A percentile compares a stretch with the other conserved stretches of the same genome.
Conservation (phyloP, 2,329 filamentous ascomycete genomes). For the Purpureocillium takamizusanense region DNA sequence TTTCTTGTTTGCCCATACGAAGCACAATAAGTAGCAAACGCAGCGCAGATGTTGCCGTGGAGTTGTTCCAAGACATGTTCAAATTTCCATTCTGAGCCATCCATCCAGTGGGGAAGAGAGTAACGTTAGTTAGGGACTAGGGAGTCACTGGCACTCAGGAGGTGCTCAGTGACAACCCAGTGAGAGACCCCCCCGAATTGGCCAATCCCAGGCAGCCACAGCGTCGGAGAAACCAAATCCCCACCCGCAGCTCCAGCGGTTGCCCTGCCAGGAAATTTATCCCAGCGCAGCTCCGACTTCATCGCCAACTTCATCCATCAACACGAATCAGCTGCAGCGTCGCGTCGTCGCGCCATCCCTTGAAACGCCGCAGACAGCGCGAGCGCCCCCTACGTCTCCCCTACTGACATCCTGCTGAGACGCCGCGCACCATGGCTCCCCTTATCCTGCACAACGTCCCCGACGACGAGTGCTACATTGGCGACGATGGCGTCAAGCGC, state of each 20-base stretch:
- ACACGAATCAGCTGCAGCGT: background rate
- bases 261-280: constrained; percentile 6
- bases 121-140: no score
- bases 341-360: background rate
- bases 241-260: background rate
- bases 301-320: background rate
- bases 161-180: no score
- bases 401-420: background rate
- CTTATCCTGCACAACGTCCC: constrained; percentile 61
- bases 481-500: constrained; percentile 55
- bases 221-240: constrained; percentile 2
- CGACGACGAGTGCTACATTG: constrained; percentile 57
- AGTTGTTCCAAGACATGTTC: no score
- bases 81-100: no score
- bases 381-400: background rate
- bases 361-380: background rate
- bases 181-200: no score
- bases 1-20: no score
- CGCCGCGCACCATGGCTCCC: constrained; percentile 44
- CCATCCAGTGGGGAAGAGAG: no score
- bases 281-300: background rate
- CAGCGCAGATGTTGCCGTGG: no score
- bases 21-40: no score
- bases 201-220: no score
- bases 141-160: no score